Percentiles rank a stretch among this genome's conserved stretches.
Conservation (phyloP, 2,329 filamentous ascomycete species). For the Sporothrix globosa region DNA sequence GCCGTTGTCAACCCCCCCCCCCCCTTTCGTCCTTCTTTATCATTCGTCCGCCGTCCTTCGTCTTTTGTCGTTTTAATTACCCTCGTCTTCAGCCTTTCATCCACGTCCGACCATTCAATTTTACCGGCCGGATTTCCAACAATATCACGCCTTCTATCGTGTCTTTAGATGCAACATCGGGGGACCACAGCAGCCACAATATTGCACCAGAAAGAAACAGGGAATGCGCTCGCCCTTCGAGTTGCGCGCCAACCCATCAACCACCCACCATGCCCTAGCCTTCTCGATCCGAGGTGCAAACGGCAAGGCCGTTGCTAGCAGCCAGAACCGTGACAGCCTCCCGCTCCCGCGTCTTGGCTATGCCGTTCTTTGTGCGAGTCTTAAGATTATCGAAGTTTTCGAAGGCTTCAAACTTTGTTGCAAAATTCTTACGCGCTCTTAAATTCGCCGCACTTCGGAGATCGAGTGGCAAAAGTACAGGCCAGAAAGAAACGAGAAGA, state of each 20-base stretch:
- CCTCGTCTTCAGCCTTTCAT: constrained; percentile 26
- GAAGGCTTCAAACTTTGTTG: neutral
- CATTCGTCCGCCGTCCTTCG: neutral
- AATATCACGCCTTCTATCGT: constrained; percentile 9
- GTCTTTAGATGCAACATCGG: constrained; percentile 4
- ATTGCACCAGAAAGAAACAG: neutral
- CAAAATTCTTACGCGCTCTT: neutral
- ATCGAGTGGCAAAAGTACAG: constrained; percentile 18
- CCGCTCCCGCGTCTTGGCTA: constrained; percentile 8
- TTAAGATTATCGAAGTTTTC: neutral
- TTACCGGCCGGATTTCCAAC: constrained; percentile 9
- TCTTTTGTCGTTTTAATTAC: constrained; percentile 19
- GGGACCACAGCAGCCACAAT: constrained; percentile 3
- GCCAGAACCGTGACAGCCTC: neutral
- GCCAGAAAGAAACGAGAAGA: neutral
- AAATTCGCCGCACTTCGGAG: neutral
- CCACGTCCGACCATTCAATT: constrained; percentile 9
- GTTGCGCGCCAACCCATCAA: neutral
- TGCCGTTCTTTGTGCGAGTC: constrained; percentile 11
- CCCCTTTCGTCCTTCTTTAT: constrained; percentile 19
- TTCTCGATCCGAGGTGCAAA: constrained; percentile 1
- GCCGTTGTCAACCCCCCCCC: neutral
- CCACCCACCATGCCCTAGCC: no score
- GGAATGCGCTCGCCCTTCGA: neutral
- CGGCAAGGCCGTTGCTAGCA: constrained; percentile 11